phyloP scores from a whole-genome alignment of 1,284 basidiomycete species.

The Cryptococcus sp. region DNA sequence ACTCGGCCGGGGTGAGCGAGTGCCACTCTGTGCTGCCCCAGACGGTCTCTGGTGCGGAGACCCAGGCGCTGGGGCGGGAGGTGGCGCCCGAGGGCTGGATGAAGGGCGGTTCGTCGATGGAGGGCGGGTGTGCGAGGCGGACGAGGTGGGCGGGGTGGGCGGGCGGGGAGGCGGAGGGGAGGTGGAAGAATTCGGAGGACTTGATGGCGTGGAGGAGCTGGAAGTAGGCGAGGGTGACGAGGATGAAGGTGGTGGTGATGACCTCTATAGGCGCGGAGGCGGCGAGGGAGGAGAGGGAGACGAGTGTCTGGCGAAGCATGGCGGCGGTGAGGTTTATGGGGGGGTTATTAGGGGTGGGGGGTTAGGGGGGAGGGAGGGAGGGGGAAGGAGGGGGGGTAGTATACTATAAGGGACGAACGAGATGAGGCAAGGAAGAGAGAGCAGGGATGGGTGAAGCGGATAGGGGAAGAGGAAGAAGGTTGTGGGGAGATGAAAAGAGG shows the following conservation, averaged over 20 bases:
- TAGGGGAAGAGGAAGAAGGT: no score
- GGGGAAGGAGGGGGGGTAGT: no score
- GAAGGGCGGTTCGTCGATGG: constrained; percentile 23
- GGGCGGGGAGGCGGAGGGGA: constrained; percentile 30
- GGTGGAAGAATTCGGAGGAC: constrained; percentile 51
- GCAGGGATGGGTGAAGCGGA: no score
- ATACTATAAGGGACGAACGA: no score
- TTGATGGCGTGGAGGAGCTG: constrained; percentile 83
- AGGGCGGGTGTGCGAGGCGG: constrained; percentile 31
- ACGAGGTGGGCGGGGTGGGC: constrained; percentile 40
- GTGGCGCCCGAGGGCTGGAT: constrained; percentile 7
- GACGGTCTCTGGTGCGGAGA: constrained; percentile 10
- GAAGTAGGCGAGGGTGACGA: constrained; percentile 87
- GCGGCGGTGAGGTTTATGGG: background rate
- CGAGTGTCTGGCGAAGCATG: constrained; percentile 42
- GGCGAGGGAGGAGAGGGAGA: constrained; percentile 47
- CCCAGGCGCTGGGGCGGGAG: constrained; percentile 12
- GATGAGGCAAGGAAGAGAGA: no score
- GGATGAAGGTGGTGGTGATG: constrained; percentile 78
- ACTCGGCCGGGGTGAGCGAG: constrained; percentile 31
- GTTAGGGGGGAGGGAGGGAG: background rate
- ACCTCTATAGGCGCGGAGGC: constrained; percentile 64
- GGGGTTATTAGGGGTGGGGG: background rate
- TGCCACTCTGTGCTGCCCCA: constrained; percentile 32
- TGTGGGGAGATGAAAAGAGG: no score